Evolutionary conservation across 2,329 filamentous ascomycete species (phyloP).

Genomic region (Cylindrodendrum hubeiense): DNA sequence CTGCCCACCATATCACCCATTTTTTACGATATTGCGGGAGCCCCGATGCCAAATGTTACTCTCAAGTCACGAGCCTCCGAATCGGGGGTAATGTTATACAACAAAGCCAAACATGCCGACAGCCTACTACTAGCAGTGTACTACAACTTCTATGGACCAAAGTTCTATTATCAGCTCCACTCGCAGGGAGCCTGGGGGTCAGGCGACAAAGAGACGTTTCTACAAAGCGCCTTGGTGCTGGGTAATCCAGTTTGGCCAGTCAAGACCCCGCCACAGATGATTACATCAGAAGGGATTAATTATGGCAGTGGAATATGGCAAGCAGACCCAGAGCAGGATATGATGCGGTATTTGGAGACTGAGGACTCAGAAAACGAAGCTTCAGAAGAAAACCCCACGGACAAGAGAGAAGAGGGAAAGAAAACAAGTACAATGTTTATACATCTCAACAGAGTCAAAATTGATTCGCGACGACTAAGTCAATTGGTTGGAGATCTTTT

Average conservation of each 20-base stretch:
- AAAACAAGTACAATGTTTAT: slow-evolving; percentile 39
- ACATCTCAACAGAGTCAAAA: slow-evolving; percentile 41
- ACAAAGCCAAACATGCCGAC: slow-evolving; percentile 36
- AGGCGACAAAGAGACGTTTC: slow-evolving; percentile 41
- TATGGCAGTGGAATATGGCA: slow-evolving; percentile 43
- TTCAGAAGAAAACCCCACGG: not conserved
- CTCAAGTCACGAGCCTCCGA: slow-evolving; percentile 37
- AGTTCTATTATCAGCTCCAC: slow-evolving; percentile 41
- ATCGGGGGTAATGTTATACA: slow-evolving; percentile 38
- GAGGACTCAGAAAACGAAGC: not conserved
- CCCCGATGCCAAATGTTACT: slow-evolving; percentile 29
- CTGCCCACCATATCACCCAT: slow-evolving; percentile 39
- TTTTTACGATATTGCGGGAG: slow-evolving; percentile 37
- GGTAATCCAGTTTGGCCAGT: slow-evolving; percentile 39
- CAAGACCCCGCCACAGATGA: slow-evolving; percentile 19
- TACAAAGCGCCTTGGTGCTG: slow-evolving; percentile 34
- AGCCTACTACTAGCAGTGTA: slow-evolving; percentile 39
- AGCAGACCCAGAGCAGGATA: slow-evolving; percentile 40
- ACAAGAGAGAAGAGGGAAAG: not conserved
- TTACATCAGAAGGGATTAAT: slow-evolving; percentile 29
- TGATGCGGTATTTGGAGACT: slow-evolving; percentile 17
- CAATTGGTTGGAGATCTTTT: slow-evolving; percentile 19
- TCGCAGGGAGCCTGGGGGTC: slow-evolving; percentile 44
- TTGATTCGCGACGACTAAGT: slow-evolving; percentile 33
- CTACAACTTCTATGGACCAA: slow-evolving; percentile 41